Conservation (phyloP, 495 filamentous ascomycete genomes). For the Penicillium malachiteum region DNA sequence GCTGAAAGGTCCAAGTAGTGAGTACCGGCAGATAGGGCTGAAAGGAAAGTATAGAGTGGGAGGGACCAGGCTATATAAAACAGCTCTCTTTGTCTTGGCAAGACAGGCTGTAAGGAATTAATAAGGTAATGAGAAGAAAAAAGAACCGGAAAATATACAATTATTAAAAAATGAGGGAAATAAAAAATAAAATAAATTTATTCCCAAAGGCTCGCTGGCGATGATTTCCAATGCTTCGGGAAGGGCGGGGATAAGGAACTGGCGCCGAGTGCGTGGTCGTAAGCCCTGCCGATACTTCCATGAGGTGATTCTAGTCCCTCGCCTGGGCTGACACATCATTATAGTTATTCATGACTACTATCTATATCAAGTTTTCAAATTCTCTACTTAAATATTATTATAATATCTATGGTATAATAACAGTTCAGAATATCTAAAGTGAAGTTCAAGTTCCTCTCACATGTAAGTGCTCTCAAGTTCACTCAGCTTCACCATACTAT, state of each 20-base stretch:
- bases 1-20: background rate
- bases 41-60: slow-evolving; percentile 17
- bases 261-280: slow-evolving; percentile 36
- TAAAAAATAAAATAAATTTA: slow-evolving; percentile 6
- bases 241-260: slow-evolving; percentile 33
- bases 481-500: background rate
- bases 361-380: too few relatives aligned
- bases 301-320: background rate
- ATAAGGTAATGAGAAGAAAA: slow-evolving; percentile 5
- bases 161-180: slow-evolving; percentile 1
- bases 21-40: slow-evolving; percentile 19
- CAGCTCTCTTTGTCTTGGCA: background rate
- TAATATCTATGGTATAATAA: too few relatives aligned
- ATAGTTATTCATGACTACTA: too few relatives aligned
- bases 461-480: background rate
- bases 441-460: too few relatives aligned
- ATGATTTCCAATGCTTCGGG: slow-evolving; percentile 31
- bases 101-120: slow-evolving; percentile 9
- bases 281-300: slow-evolving; percentile 18
- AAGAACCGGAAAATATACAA: slow-evolving; percentile 6
- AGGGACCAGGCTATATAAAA: slow-evolving; percentile 15
- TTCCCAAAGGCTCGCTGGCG: slow-evolving; percentile 5
- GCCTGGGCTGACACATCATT: background rate
- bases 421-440: too few relatives aligned
- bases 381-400: too few relatives aligned